phyloP scores from a whole-genome alignment of 768 basidiomycete genomes.

The Phylloporus sp. region DNA sequence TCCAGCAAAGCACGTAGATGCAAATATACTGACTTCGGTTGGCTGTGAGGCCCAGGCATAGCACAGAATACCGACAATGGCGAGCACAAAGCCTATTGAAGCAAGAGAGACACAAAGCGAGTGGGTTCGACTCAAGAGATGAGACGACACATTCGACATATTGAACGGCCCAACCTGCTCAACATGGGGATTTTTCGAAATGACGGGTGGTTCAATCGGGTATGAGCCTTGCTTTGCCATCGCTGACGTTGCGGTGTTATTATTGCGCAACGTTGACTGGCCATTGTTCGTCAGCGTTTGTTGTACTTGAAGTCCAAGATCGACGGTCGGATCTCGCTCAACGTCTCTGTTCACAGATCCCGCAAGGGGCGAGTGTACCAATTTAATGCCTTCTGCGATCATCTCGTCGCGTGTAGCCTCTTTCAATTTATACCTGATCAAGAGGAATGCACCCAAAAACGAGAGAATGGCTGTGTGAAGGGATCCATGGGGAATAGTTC shows the following conservation, averaged over 20 bases:
- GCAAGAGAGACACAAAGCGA: slow-evolving; percentile 46
- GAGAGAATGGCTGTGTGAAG: slow-evolving; percentile 36
- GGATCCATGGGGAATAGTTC: not conserved
- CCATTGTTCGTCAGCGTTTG: not conserved
- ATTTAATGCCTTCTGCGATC: slow-evolving; percentile 32
- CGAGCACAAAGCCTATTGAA: slow-evolving; percentile 46
- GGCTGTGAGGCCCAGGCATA: slow-evolving; percentile 51
- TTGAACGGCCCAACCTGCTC: slow-evolving; percentile 51
- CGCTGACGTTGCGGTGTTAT: not conserved
- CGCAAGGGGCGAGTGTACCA: slow-evolving; percentile 21
- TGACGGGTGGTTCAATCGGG: slow-evolving; percentile 30
- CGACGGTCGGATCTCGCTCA: slow-evolving; percentile 5
- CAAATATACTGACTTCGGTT: slow-evolving; percentile 41
- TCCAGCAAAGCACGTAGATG: slow-evolving; percentile 36
- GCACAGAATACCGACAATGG: slow-evolving; percentile 46
- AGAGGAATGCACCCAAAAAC: slow-evolving; percentile 54
- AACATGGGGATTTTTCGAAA: slow-evolving; percentile 46
- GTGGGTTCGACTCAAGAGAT: slow-evolving; percentile 49
- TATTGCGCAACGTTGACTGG: not conserved
- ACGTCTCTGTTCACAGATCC: slow-evolving; percentile 10
- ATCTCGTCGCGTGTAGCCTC: slow-evolving; percentile 49
- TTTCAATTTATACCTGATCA: slow-evolving; percentile 51
- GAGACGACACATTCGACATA: slow-evolving; percentile 34
- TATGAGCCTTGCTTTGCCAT: slow-evolving; percentile 1
- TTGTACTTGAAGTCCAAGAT: not conserved